Evolutionary conservation across 495 filamentous ascomycete genomes (phyloP).

Genomic region (Aspergillus affinis): DNA sequence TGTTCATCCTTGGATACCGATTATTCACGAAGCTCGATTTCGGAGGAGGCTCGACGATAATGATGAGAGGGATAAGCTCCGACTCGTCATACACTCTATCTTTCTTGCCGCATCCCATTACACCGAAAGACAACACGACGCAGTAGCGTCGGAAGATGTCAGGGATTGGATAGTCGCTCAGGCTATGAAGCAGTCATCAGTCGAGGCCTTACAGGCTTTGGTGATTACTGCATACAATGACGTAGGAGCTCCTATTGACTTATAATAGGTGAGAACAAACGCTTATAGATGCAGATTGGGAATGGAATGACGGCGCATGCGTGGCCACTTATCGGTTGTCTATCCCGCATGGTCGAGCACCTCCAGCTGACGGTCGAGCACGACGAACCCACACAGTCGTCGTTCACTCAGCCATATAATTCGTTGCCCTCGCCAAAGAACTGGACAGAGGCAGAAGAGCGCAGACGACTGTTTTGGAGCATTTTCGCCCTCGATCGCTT

Average conservation of each 20-base stretch:
- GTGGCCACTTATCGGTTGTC: constrained; percentile 36
- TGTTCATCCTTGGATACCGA: constrained; percentile 42
- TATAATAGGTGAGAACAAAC: no score
- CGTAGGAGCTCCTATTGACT: constrained; percentile 13
- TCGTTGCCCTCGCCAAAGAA: constrained; percentile 32
- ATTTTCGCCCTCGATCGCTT: constrained; percentile 50
- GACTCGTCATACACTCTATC: constrained; percentile 35
- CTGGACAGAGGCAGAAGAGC: constrained; percentile 53
- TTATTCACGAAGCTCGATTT: constrained; percentile 34
- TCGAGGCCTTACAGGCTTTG: constrained; percentile 40
- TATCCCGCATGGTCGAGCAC: constrained; percentile 41
- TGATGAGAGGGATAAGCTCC: constrained; percentile 16
- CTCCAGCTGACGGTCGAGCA: constrained; percentile 35
- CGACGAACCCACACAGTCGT: constrained; percentile 2
- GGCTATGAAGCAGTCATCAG: constrained; percentile 34
- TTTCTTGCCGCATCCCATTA: constrained; percentile 26
- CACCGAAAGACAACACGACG: constrained; percentile 9
- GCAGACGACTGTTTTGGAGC: constrained; percentile 53
- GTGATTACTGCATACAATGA: constrained; percentile 33
- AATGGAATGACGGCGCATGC: constrained; percentile 26
- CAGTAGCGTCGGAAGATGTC: constrained; percentile 15
- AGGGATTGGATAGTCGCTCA: constrained; percentile 21
- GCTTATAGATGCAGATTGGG: constrained; percentile 24
- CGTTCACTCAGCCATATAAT: constrained; percentile 7
- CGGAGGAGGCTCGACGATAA: constrained; percentile 18